Base-by-base conservation (phyloP, 228 moss, liverwort and hornwort species). In the Sphagnum fallax region DNA sequence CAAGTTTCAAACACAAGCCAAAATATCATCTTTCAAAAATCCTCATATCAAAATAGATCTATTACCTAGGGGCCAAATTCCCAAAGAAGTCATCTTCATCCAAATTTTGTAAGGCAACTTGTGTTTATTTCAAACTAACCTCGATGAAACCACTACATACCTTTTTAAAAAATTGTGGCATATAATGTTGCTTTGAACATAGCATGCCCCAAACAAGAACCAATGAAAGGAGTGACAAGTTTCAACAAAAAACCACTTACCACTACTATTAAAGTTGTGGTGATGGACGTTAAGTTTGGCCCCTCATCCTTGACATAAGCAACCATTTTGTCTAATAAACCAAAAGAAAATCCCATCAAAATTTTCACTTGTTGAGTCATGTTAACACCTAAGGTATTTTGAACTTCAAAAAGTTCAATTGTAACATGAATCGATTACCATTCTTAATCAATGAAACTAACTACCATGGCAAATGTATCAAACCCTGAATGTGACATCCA, bases 391-490 rank as follows among this genome's bases (percentile, higher is more conserved):
- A 73, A 69, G 75, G 72, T 82, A 64, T 75, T 77, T 60, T 72
- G 75, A 8, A 63, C 82, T 73, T 85, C 85, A 47, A 85, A 82
- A 65, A 85, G 67, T 52, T 82, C 85, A 10, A 85, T 48, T 53
- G 84, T 82, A 62, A 82, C 79, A 52, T 81, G 77, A 65, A 82
- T 76, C 58, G 81, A 75, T 55, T 74, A 72, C 82, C 82, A 85
- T 3, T 70, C 48, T 49, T 82, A 82, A 8, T 75, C 76, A 57
- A 82, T 79, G 61, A 82, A 85, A 55, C 82, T 82, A 18, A 85
- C 67, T 32, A 82, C 85, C 11, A 85, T 68, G 32, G 79, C 77
- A 61, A 75, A 60, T 13, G 82, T 82, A 72, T 79, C 74, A 6
- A 84, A 74, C 6, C 79, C 77, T 52, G 75, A 63, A 16, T 79